phyloP scores from a whole-genome alignment of 805 yeast species.

The Yarrowia keelungensis region DNA sequence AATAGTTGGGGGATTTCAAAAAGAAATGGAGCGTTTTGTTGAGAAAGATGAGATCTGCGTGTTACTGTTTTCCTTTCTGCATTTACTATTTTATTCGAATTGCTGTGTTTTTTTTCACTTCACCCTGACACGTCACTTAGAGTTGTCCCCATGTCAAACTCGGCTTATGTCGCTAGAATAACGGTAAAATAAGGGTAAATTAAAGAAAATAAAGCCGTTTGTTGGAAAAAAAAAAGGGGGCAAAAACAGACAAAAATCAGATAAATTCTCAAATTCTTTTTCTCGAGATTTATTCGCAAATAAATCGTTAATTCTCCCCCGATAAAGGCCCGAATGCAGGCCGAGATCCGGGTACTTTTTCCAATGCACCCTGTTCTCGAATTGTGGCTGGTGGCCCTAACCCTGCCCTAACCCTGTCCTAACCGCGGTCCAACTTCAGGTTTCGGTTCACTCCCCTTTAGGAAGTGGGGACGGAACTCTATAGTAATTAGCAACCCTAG shows the following conservation, averaged over 20 bases:
- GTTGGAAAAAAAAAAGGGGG: too few relatives aligned
- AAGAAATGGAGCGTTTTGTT: too few relatives aligned
- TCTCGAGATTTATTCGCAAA: background rate
- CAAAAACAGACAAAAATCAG: too few relatives aligned
- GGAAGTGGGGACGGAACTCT: background rate
- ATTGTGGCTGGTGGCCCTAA: constrained; percentile 20
- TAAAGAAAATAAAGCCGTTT: background rate
- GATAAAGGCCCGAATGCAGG: background rate
- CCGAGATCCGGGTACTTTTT: constrained; percentile 21
- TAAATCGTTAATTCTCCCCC: background rate
- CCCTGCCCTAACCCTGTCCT: background rate
- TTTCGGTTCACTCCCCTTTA: background rate
- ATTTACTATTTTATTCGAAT: too few relatives aligned
- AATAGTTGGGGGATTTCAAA: background rate
- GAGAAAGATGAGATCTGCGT: too few relatives aligned
- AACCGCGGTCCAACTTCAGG: background rate
- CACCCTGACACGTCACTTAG: background rate
- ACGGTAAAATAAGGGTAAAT: background rate
- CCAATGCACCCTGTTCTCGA: background rate
- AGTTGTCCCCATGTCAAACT: background rate
- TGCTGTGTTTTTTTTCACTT: too few relatives aligned
- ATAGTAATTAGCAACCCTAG: too few relatives aligned
- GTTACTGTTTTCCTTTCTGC: too few relatives aligned
- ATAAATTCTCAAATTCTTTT: too few relatives aligned
- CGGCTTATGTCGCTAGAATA: background rate